Conservation (phyloP, 2,329 filamentous ascomycete species). For the Fusarium austroafricanum region DNA sequence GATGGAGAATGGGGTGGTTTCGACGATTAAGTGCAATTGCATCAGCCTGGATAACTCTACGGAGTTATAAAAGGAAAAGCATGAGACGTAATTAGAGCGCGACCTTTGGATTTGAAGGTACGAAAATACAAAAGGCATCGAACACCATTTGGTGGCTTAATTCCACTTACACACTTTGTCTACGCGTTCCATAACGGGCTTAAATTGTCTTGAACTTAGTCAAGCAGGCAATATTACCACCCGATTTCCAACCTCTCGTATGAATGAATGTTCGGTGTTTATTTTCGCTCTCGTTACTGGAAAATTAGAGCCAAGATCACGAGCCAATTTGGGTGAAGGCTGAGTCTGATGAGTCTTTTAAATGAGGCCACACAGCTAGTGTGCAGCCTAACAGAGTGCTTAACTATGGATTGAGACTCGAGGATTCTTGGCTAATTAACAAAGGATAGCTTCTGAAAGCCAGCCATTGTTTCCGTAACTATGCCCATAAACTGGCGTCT, state of each 20-base stretch:
- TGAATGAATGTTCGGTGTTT: conserved; percentile 22
- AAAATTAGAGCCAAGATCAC: neutral
- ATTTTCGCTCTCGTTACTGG: neutral
- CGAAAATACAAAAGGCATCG: conserved; percentile 9
- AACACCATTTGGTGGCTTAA: neutral
- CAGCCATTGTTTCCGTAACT: neutral
- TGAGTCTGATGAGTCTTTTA: neutral
- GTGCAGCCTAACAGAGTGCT: neutral
- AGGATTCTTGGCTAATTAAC: neutral
- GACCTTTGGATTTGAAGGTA: neutral
- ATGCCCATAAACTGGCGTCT: neutral
- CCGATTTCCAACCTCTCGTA: neutral
- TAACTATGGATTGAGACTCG: no score
- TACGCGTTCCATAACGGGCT: neutral
- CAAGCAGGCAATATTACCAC: no score
- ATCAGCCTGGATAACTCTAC: neutral
- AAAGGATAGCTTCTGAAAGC: neutral
- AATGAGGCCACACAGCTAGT: neutral
- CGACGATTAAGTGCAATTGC: conserved; percentile 43
- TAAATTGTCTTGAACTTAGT: conserved; percentile 3
- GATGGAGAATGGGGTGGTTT: conserved; percentile 62
- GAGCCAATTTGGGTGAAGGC: neutral
- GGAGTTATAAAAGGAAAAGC: conserved; percentile 1
- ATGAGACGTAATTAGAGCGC: conserved; percentile 3
- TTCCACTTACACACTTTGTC: neutral